Evolutionary conservation across 2,329 filamentous ascomycete genomes (phyloP).

Genomic region (Cryphonectria naterciae): DNA sequence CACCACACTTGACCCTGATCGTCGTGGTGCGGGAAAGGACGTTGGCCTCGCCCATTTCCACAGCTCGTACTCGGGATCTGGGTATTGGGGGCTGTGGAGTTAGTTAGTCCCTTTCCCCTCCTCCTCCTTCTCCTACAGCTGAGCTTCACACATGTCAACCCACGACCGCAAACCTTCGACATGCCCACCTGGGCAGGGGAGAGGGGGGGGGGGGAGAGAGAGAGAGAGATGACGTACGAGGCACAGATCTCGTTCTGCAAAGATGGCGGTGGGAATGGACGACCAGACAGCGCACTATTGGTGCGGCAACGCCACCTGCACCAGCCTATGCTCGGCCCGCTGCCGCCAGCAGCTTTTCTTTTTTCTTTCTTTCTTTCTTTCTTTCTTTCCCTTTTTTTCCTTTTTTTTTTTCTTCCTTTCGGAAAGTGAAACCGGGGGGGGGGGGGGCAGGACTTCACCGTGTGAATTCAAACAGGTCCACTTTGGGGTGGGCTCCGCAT

Average conservation of each 20-base stretch:
- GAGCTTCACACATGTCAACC: not conserved
- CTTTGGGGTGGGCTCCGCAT: not conserved
- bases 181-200: too few relatives aligned
- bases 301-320: conserved; percentile 1
- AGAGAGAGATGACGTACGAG: not conserved
- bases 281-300: not conserved
- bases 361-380: not conserved
- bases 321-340: not conserved
- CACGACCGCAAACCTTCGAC: too few relatives aligned
- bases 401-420: too few relatives aligned
- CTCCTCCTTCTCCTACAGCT: not conserved
- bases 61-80: not conserved
- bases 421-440: not conserved
- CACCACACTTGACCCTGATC: not conserved
- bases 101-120: not conserved
- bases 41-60: not conserved
- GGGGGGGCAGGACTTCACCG: not conserved
- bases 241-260: not conserved
- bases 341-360: not conserved
- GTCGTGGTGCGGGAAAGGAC: not conserved
- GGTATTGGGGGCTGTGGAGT: not conserved
- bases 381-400: too few relatives aligned
- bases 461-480: not conserved
- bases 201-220: too few relatives aligned
- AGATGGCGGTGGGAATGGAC: not conserved